Conservation (phyloP, 2,329 filamentous ascomycete genomes). For the Fusarium sulawesiense region DNA sequence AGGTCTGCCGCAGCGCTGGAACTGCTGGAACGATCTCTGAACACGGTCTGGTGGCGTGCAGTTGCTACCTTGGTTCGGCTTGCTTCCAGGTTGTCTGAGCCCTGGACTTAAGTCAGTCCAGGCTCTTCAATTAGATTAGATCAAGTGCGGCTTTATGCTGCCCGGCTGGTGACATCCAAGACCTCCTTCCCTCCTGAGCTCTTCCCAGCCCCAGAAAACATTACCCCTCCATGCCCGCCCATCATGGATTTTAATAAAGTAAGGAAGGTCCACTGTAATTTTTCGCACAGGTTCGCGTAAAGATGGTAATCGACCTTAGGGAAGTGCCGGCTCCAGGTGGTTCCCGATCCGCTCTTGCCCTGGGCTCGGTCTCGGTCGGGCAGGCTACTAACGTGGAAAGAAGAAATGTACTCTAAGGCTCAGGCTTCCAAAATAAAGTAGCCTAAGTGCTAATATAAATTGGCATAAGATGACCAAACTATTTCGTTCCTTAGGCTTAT, state of each 20-base stretch:
- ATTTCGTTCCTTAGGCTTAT: too few species aligned
- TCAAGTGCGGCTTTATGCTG: constrained; percentile 4
- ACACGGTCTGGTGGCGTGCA: constrained; percentile 13
- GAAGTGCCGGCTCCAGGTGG: constrained; percentile 29
- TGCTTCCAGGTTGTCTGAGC: constrained; percentile 13
- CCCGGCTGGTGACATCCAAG: constrained; percentile 26
- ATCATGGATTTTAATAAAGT: not conserved
- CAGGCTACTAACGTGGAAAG: too few species aligned
- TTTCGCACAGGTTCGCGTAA: constrained; percentile 24
- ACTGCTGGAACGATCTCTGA: constrained; percentile 31
- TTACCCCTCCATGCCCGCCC: constrained; percentile 27
- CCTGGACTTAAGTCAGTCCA: constrained; percentile 5
- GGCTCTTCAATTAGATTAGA: not conserved
- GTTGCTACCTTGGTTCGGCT: not conserved
- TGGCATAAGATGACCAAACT: too few species aligned
- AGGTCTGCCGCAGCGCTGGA: constrained; percentile 22
- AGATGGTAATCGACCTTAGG: constrained; percentile 8
- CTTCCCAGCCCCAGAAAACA: constrained; percentile 3
- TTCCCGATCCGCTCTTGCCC: constrained; percentile 12
- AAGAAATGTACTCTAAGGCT: too few species aligned
- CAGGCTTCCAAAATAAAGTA: too few species aligned
- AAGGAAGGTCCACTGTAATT: constrained; percentile 4
- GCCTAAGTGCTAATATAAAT: too few species aligned
- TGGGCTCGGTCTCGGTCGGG: not conserved
- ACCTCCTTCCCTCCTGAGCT: constrained; percentile 12